phyloP scores from a whole-genome alignment of 192 early-diverging fungal species.

The Coemansia reversa region DNA sequence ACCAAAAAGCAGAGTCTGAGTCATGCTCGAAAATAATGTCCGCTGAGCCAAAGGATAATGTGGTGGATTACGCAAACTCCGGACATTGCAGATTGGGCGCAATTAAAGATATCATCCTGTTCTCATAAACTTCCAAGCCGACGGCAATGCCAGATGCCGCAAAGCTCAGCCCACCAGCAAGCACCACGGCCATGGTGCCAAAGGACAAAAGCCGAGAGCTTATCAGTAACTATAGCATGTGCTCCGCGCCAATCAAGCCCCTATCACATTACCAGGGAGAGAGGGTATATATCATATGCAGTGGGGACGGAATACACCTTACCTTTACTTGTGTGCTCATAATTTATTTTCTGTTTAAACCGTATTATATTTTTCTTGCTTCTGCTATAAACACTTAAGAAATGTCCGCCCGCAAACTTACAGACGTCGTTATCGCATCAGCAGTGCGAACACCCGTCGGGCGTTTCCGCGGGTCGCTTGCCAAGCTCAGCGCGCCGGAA shows the following conservation, averaged over 20 bases:
- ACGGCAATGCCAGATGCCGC: not conserved
- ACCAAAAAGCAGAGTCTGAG: no score
- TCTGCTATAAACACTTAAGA: not conserved
- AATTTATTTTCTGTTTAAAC: not conserved
- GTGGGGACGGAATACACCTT: no score
- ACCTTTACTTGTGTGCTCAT: not conserved
- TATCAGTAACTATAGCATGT: not conserved
- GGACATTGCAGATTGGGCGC: not conserved
- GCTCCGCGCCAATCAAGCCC: not conserved
- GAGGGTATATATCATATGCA: no score
- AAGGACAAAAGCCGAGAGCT: no score
- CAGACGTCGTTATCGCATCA: slow-evolving; percentile 51
- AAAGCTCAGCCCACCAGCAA: not conserved
- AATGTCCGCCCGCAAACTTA: slow-evolving; percentile 47
- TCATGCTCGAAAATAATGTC: not conserved
- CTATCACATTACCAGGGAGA: not conserved
- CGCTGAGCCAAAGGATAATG: not conserved
- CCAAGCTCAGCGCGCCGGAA: slow-evolving; percentile 77
- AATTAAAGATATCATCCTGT: not conserved
- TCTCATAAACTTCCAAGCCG: not conserved
- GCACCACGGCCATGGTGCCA: not conserved
- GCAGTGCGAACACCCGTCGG: slow-evolving; percentile 90
- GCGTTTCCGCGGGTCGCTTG: slow-evolving; percentile 83
- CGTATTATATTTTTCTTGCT: not conserved
- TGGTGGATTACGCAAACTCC: not conserved